Evolutionary conservation across 2,329 filamentous ascomycete genomes (phyloP).

Genomic region (Exophiala calicioides): DNA sequence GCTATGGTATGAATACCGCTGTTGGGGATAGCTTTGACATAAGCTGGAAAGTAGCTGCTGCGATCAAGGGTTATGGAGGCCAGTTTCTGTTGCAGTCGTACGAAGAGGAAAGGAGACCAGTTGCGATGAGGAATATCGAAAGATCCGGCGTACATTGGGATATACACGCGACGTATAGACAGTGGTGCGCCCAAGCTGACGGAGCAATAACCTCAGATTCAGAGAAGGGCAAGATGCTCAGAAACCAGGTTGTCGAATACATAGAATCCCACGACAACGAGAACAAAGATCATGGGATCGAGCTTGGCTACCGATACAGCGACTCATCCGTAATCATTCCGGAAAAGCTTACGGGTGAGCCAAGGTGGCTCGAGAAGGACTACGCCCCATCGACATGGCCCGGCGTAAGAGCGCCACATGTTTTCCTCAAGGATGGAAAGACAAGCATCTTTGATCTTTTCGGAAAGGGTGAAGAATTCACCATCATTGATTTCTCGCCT

Average conservation of each 20-base stretch:
- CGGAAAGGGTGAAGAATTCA: constrained; percentile 22
- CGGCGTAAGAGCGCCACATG: constrained; percentile 36
- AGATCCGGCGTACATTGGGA: constrained; percentile 25
- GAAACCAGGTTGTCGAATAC: constrained; percentile 9
- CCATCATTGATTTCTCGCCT: constrained; percentile 26
- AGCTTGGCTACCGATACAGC: constrained; percentile 31
- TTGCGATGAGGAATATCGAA: constrained; percentile 32
- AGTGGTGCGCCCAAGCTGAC: constrained; percentile 1
- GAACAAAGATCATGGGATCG: constrained; percentile 30
- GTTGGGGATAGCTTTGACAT: constrained; percentile 40
- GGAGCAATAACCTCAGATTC: constrained; percentile 3
- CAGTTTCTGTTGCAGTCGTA: constrained; percentile 33
- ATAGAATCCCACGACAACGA: constrained; percentile 12
- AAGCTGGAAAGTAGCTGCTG: constrained; percentile 38
- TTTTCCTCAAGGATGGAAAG: constrained; percentile 34
- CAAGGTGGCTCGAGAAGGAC: constrained; percentile 17
- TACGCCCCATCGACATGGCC: constrained; percentile 37
- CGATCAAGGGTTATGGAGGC: constrained; percentile 34
- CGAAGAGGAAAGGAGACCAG: constrained; percentile 34
- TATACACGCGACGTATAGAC: constrained; percentile 11
- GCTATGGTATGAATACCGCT: constrained; percentile 43
- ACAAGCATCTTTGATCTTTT: constrained; percentile 35
- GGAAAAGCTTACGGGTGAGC: constrained; percentile 15
- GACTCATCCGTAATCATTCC: constrained; percentile 24
- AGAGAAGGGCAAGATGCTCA: constrained; percentile 4